A percentile compares a stretch with the other conserved stretches of the same genome.
Conservation (phyloP, 2,329 filamentous ascomycete species). For the Fusarium sublunatum region DNA sequence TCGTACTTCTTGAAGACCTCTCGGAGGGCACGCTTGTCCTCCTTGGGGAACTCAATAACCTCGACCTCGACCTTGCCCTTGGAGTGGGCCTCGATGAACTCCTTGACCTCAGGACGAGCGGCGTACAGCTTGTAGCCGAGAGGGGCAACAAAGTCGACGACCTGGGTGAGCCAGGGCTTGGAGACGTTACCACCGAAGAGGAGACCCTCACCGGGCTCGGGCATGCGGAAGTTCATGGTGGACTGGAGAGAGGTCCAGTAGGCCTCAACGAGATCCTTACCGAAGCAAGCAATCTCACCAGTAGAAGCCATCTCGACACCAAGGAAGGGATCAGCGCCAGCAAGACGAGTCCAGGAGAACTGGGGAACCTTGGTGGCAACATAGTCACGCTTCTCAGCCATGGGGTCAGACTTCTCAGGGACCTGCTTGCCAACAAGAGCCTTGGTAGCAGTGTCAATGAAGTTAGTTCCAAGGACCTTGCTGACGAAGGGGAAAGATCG, state of each 20-base stretch:
- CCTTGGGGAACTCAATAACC: constrained; percentile 95
- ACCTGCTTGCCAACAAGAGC: constrained; percentile 88
- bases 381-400: constrained; percentile 90
- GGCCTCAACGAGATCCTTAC: constrained; percentile 92
- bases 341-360: constrained; percentile 98
- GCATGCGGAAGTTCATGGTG: constrained; percentile 99
- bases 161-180: constrained; percentile 76
- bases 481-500: constrained; percentile 98
- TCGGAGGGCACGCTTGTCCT: constrained; percentile 93
- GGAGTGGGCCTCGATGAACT: constrained; percentile 78
- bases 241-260: constrained; percentile 98
- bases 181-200: constrained; percentile 88
- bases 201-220: constrained; percentile 92
- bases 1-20: constrained; percentile 98
- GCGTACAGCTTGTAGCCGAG: constrained; percentile 96
- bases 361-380: constrained; percentile 97
- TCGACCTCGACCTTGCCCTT: constrained; percentile 79
- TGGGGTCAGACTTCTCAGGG: constrained; percentile 86
- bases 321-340: constrained; percentile 95
- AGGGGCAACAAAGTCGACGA: constrained; percentile 88
- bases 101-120: constrained; percentile 83
- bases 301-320: constrained; percentile 98
- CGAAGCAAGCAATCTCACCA: constrained; percentile 98
- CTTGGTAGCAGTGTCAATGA: constrained; percentile 94
- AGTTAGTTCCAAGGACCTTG: constrained; percentile 96